phyloP scores from a whole-genome alignment of 345 rosid species.

The Eucalyptus cladocalyx region DNA sequence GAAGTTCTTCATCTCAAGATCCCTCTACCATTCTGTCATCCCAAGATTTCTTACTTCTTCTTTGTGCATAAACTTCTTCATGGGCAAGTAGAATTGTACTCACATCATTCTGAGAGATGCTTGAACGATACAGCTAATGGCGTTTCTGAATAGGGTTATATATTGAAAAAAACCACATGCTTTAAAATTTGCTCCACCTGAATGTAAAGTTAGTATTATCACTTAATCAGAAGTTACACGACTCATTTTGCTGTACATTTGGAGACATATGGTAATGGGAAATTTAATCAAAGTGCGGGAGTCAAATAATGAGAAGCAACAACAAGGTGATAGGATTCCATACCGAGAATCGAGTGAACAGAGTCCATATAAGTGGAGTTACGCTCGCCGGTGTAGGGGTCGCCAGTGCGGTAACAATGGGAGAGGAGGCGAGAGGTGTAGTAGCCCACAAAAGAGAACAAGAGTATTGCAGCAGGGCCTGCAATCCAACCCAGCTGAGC shows the following conservation, averaged over 20 bases:
- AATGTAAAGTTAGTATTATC: background rate
- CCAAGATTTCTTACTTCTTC: too few relatives aligned
- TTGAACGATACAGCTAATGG: slow-evolving; percentile 57
- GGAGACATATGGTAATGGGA: background rate
- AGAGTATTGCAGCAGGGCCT: slow-evolving; percentile 66
- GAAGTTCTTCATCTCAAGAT: too few relatives aligned
- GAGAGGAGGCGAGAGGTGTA: slow-evolving; percentile 60
- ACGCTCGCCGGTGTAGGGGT: slow-evolving; percentile 44
- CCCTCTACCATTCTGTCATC: too few relatives aligned
- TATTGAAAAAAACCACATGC: slow-evolving; percentile 58
- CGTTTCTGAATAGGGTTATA: slow-evolving; percentile 46
- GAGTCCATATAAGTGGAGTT: slow-evolving; percentile 71
- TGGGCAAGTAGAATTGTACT: too few relatives aligned
- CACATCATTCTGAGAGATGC: slow-evolving; percentile 77
- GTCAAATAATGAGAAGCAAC: background rate
- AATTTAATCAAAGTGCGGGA: background rate
- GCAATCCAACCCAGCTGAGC: slow-evolving; percentile 83
- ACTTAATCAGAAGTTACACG: background rate
- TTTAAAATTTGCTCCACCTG: slow-evolving; percentile 59
- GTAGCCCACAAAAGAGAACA: slow-evolving; percentile 54
- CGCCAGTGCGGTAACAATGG: slow-evolving; percentile 54
- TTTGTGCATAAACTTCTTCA: too few relatives aligned
- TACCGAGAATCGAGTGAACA: slow-evolving; percentile 68
- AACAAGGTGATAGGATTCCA: background rate
- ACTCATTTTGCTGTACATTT: background rate